Percentiles rank a stretch among this genome's conserved stretches.
Evolutionary conservation across 805 yeast species (phyloP).

Genomic region (Candida tibetensis): DNA sequence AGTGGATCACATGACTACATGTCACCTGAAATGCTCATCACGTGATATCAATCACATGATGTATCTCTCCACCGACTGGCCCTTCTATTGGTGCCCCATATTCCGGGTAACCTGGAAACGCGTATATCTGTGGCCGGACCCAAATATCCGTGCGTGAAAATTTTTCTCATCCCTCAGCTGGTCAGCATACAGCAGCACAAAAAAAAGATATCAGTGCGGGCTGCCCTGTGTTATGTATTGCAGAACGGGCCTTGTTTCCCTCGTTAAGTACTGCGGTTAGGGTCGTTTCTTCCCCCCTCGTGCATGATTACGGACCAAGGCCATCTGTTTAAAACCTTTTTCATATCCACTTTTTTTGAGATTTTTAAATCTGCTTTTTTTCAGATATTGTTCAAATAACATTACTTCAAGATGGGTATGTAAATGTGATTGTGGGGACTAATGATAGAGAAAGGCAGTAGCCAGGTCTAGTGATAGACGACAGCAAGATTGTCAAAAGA

Average conservation of each 20-base stretch:
- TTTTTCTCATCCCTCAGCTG: conserved; percentile 2
- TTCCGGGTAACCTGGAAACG: conserved; percentile 12
- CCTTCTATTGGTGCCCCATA: no score
- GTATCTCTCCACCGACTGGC: no score
- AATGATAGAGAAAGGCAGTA: no score
- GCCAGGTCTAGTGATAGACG: no score
- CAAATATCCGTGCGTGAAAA: conserved; percentile 4
- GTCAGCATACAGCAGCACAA: not conserved
- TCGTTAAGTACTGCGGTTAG: conserved; percentile 3
- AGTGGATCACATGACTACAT: conserved; percentile 5
- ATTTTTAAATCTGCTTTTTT: conserved; percentile 17
- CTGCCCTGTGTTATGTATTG: no score
- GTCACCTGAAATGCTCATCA: no score
- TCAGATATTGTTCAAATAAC: conserved; percentile 18
- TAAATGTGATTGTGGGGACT: conserved; percentile 11
- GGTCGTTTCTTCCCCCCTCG: conserved; percentile 12
- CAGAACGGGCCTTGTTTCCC: no score
- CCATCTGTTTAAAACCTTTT: conserved; percentile 13
- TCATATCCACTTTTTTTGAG: conserved; percentile 13
- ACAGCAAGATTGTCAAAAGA: no score
- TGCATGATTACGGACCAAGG: conserved; percentile 6
- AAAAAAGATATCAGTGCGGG: not conserved
- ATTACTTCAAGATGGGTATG: conserved; percentile 38
- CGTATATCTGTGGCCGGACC: conserved; percentile 7
- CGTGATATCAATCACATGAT: no score